These are phyloP conservation scores for Microdochium paspali DNA, from an alignment of 2,329 filamentous ascomycete genomes.

Conservation along the genomic window DNA sequence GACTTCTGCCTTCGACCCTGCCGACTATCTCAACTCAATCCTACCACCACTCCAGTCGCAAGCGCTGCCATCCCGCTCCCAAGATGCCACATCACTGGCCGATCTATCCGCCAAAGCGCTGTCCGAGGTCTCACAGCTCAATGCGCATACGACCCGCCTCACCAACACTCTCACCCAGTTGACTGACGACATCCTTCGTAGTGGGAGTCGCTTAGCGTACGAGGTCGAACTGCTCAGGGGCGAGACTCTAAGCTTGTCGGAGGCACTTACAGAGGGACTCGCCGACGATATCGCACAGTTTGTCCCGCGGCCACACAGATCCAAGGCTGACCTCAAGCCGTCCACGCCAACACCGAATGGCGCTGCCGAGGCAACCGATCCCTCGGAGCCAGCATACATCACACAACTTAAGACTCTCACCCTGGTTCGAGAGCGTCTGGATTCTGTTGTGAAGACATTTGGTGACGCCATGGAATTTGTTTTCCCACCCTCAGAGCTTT, in stretches of 20 bases:
- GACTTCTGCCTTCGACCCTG: slow-evolving; percentile 68
- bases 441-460: slow-evolving; percentile 83
- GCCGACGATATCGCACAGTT: slow-evolving; percentile 66
- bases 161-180: slow-evolving; percentile 76
- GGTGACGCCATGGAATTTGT: slow-evolving; percentile 95
- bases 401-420: slow-evolving; percentile 73
- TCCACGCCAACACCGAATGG: slow-evolving; percentile 3
- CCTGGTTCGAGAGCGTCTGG: slow-evolving; percentile 72
- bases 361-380: not conserved
- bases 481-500: slow-evolving; percentile 79
- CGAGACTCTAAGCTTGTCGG: slow-evolving; percentile 72
- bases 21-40: slow-evolving; percentile 72
- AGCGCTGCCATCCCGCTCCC: slow-evolving; percentile 17
- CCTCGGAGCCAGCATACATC: slow-evolving; percentile 51
- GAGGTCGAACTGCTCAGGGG: slow-evolving; percentile 91
- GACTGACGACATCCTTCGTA: slow-evolving; percentile 89
- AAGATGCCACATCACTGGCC: slow-evolving; percentile 50
- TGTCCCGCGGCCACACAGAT: slow-evolving; percentile 43
- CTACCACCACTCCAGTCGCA: slow-evolving; percentile 56
- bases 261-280: slow-evolving; percentile 65
- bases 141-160: slow-evolving; percentile 76
- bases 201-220: slow-evolving; percentile 80
- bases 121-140: slow-evolving; percentile 76
- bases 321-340: slow-evolving; percentile 15
- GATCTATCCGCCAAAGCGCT: slow-evolving; percentile 76